These are phyloP conservation scores for Lumnitzera racemosa DNA, from an alignment of 345 rosid genomes.

Conservation along the genomic window DNA sequence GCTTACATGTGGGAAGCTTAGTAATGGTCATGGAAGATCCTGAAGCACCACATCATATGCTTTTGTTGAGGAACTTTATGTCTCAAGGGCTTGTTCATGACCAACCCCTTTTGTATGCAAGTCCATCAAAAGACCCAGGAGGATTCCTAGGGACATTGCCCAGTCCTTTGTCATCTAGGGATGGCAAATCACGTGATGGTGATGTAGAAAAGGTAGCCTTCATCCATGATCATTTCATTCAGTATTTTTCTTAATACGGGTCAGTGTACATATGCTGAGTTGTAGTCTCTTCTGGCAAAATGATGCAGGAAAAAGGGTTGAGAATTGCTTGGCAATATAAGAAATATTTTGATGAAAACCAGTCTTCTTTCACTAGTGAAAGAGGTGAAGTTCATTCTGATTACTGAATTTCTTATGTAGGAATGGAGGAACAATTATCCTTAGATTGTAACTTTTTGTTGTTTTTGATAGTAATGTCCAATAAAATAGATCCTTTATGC, in stretches of 20 bases:
- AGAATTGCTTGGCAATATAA: constrained; percentile 94
- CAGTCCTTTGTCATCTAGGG: constrained; percentile 50
- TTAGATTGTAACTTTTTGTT: too few species aligned
- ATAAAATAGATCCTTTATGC: too few species aligned
- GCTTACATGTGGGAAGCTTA: constrained; percentile 73
- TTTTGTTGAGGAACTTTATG: constrained; percentile 84
- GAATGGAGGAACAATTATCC: too few species aligned
- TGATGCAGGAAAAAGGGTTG: constrained; percentile 54
- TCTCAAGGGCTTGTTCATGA: constrained; percentile 86
- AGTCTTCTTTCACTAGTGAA: constrained; percentile 25
- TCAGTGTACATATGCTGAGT: constrained; percentile 1
- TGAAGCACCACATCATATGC: constrained; percentile 98
- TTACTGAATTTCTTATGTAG: background rate
- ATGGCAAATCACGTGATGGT: constrained; percentile 37
- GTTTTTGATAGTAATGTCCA: too few species aligned
- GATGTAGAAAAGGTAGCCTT: constrained; percentile 42
- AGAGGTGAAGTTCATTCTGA: constrained; percentile 23
- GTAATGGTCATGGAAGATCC: constrained; percentile 98
- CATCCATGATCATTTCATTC: background rate
- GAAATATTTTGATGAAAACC: constrained; percentile 72
- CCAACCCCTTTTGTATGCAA: constrained; percentile 77
- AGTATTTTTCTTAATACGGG: constrained; percentile 2
- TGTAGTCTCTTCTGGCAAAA: background rate
- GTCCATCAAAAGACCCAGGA: constrained; percentile 74
- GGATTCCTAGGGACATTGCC: constrained; percentile 91